These are phyloP conservation scores for Pyronema omphalodes DNA, from an alignment of 495 filamentous ascomycete genomes.

Conservation along the genomic window DNA sequence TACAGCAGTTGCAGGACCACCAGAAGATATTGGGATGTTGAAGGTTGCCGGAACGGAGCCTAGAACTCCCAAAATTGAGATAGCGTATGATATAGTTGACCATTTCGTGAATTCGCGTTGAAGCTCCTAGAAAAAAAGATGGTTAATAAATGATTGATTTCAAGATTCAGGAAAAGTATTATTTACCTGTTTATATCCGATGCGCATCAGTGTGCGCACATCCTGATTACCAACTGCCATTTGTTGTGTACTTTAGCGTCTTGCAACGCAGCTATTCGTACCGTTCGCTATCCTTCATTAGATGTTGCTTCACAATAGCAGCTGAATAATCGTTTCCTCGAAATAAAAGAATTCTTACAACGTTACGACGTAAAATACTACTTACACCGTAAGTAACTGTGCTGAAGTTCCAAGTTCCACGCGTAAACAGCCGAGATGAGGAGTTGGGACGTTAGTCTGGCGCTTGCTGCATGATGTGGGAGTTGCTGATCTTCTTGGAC, in stretches of 20 bases:
- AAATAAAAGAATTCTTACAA: too few relatives aligned
- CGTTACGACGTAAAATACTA: too few relatives aligned
- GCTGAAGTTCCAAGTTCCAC: too few relatives aligned
- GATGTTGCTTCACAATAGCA: too few relatives aligned
- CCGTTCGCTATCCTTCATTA: too few relatives aligned
- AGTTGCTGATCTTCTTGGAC: too few relatives aligned
- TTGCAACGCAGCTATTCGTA: too few relatives aligned
- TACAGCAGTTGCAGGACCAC: slow-evolving; percentile 52
- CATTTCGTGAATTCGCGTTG: slow-evolving; percentile 51
- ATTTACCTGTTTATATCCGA: slow-evolving; percentile 49
- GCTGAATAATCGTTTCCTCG: too few relatives aligned
- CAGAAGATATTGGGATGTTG: slow-evolving; percentile 39
- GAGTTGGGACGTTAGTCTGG: too few relatives aligned
- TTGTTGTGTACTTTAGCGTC: neutral
- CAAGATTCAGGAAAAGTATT: neutral
- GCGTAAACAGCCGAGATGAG: too few relatives aligned
- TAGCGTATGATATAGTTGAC: slow-evolving; percentile 58
- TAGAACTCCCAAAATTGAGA: slow-evolving; percentile 51
- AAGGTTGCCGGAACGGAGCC: slow-evolving; percentile 55
- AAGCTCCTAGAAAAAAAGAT: slow-evolving; percentile 32
- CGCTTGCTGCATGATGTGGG: too few relatives aligned
- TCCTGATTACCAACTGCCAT: slow-evolving; percentile 42
- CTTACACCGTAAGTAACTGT: too few relatives aligned
- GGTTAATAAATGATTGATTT: neutral
- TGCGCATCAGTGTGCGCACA: slow-evolving; percentile 43